Evolutionary conservation across 2,329 filamentous ascomycete species (phyloP), one percentile per base, ranked within the genome.

Genomic region (Trichoderma cornu-damae): DNA sequence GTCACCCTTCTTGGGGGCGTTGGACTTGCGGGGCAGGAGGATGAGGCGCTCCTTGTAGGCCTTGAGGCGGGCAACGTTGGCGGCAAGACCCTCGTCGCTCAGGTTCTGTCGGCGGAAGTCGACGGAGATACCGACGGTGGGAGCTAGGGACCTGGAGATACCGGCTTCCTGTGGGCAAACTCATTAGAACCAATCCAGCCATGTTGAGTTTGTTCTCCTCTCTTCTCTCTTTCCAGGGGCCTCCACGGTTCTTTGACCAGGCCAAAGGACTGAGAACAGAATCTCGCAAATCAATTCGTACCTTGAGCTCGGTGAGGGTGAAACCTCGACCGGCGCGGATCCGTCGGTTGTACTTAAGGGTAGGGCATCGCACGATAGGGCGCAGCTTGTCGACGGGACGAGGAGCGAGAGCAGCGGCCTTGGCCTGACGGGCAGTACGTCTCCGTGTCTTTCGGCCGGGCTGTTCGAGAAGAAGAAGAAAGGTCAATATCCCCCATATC

Each of bases 331-430:
- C 94, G 74, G 90, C 86, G 76, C 94, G 88, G 74, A 95, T 89
- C 76, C 91, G 91, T 76, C 94, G 92, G 90, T 99, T 99, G 86
- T 99, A 96, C 85, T 95, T 96, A 83, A 96, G 79, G 71, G 90
- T 93, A 74, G 94, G 93, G 88, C 93, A 97, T 82, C 92, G 89
- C 70, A 99, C 93, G 78, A 97, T 81, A 68, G 94, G 94, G 76
- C 92, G 87, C 75, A 99, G 85, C 80, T 90, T 92, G 85, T 99
- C 94, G 78, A 96, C 89, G 69, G 94, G 94, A 72, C 94, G 91
- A 74, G 94, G 94, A 75, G 94, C 94, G 73, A 97, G 83, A 72
- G 90, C 88, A 71, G 91, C 92, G 73, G 93, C 93, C 89, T 97
- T 99, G 71, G 88, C 86, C 75, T 90, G 85, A 79, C 94, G 93